These are phyloP conservation scores for Aureobasidium sp. DNA, from an alignment of 2,329 filamentous ascomycete genomes.

Conservation along the genomic window DNA sequence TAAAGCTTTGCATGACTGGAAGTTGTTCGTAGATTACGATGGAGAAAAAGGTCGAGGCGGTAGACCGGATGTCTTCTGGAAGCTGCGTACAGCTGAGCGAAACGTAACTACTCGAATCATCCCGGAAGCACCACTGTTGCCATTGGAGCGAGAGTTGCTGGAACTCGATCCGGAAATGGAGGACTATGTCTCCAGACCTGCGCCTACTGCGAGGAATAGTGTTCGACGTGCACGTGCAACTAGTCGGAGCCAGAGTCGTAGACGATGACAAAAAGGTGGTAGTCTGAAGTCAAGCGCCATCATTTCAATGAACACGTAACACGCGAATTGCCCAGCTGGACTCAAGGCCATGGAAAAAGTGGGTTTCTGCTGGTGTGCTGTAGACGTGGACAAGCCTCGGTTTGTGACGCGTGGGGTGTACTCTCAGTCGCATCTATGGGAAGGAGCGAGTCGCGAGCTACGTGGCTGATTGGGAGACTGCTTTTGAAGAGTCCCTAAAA, in stretches of 20 bases:
- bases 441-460: background rate
- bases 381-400: background rate
- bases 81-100: slow-evolving; percentile 29
- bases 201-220: slow-evolving; percentile 8
- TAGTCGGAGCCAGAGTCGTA: slow-evolving; percentile 7
- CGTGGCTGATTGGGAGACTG: background rate
- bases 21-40: slow-evolving; percentile 39
- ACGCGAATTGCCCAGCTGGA: background rate
- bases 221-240: background rate
- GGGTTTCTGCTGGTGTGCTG: background rate
- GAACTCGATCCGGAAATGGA: slow-evolving; percentile 37
- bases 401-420: background rate
- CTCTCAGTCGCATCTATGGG: background rate
- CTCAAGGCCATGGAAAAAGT: background rate
- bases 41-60: slow-evolving; percentile 28
- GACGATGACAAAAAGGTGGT: background rate
- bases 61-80: slow-evolving; percentile 39
- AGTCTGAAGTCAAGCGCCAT: no score
- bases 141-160: slow-evolving; percentile 37
- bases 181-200: slow-evolving; percentile 31
- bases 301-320: no score
- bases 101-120: slow-evolving; percentile 34
- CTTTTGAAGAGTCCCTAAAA: background rate
- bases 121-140: slow-evolving; percentile 41
- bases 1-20: slow-evolving; percentile 40